phyloP scores from a whole-genome alignment of 345 rosid genomes.

The Sapria himalayana region DNA sequence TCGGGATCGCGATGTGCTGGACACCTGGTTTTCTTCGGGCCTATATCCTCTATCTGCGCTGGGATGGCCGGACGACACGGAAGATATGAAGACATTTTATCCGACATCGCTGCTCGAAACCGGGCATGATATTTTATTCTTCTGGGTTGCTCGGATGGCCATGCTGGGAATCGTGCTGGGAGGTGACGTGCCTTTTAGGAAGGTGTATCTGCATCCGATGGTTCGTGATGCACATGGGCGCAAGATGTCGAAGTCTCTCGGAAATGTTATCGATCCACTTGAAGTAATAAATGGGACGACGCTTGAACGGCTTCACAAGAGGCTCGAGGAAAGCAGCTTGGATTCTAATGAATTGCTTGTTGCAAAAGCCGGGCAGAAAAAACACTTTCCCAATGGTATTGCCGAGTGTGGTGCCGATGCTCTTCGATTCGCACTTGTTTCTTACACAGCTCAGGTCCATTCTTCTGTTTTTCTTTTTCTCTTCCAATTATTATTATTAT shows the following conservation, averaged over 20 bases:
- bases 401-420: constrained; percentile 97
- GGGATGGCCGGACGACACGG: constrained; percentile 93
- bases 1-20: constrained; percentile 92
- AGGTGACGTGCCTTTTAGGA: constrained; percentile 75
- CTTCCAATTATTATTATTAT: too few relatives aligned
- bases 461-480: constrained; percentile 3
- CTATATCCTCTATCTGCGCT: constrained; percentile 61
- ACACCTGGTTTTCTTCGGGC: constrained; percentile 98
- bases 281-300: constrained; percentile 75
- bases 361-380: constrained; percentile 68
- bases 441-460: constrained; percentile 85
- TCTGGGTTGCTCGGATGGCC: constrained; percentile 99
- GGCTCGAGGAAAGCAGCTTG: constrained; percentile 70
- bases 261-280: constrained; percentile 86
- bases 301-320: constrained; percentile 66
- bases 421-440: constrained; percentile 86
- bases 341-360: constrained; percentile 40
- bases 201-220: constrained; percentile 95
- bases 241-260: constrained; percentile 85
- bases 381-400: constrained; percentile 78
- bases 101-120: constrained; percentile 92
- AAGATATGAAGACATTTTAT: constrained; percentile 68
- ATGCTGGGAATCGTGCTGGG: constrained; percentile 73
- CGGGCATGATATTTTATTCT: constrained; percentile 86
- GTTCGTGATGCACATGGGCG: constrained; percentile 96